Conservation (phyloP, 2,329 filamentous ascomycete genomes). For the Nigrograna mackinnonii region DNA sequence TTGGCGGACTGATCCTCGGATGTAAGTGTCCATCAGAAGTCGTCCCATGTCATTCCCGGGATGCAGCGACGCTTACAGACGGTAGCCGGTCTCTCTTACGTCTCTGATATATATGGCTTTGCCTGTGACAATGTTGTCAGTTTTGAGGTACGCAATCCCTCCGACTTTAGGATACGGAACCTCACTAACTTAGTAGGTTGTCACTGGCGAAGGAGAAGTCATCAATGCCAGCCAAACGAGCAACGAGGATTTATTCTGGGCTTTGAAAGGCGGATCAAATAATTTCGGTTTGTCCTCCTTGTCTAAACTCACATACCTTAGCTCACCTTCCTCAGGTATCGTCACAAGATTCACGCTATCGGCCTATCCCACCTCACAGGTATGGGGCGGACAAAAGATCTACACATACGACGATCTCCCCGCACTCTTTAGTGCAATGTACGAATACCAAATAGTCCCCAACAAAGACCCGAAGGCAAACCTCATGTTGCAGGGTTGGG, state of each 20-base stretch:
- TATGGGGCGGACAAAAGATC: not conserved
- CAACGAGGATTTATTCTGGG: slow-evolving; percentile 31
- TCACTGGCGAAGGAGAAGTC: slow-evolving; percentile 39
- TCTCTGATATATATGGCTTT: slow-evolving; percentile 30
- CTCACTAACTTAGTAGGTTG: slow-evolving; percentile 30
- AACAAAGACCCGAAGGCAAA: not conserved
- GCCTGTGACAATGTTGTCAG: slow-evolving; percentile 32
- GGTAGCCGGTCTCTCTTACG: slow-evolving; percentile 39
- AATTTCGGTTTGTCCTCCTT: slow-evolving; percentile 32
- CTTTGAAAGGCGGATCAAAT: slow-evolving; percentile 39
- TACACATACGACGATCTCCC: not conserved
- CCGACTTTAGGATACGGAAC: not conserved
- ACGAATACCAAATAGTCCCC: not conserved
- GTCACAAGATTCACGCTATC: not conserved
- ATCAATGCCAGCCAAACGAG: slow-evolving; percentile 26
- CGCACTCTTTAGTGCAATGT: not conserved
- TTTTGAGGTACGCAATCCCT: slow-evolving; percentile 40
- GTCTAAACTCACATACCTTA: not conserved
- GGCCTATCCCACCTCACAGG: not conserved
- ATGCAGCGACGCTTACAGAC: slow-evolving; percentile 1
- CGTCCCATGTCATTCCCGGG: not conserved
- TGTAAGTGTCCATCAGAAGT: slow-evolving; percentile 13
- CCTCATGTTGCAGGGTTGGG: not conserved
- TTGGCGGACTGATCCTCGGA: slow-evolving; percentile 32
- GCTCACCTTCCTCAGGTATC: not conserved